Percentiles rank a stretch among this genome's conserved stretches.
phyloP scores from a whole-genome alignment of 305 asterid species.

The Solanum hybrid region DNA sequence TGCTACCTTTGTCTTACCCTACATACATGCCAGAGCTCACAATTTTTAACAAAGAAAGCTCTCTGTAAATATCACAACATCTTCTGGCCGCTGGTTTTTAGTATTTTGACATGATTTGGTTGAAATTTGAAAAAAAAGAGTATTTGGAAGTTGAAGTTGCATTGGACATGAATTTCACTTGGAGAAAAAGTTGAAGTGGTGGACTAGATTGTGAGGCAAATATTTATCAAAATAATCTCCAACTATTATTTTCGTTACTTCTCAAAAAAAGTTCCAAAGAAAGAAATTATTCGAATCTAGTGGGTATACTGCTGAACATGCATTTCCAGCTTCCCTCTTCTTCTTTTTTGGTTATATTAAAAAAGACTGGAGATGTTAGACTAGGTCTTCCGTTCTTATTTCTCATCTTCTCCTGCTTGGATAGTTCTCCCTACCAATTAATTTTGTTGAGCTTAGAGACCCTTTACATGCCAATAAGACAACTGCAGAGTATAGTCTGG shows the following conservation, averaged over 20 bases:
- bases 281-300: not conserved
- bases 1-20: not conserved
- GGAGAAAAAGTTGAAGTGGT: not conserved
- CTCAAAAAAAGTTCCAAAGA: not conserved
- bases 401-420: not conserved
- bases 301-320: not conserved
- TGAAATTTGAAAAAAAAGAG: not conserved
- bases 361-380: not conserved
- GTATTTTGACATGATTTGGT: not conserved
- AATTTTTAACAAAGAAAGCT: not conserved
- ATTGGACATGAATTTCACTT: not conserved
- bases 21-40: not conserved
- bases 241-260: not conserved
- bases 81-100: not conserved
- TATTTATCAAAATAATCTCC: not conserved
- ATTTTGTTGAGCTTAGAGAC: not conserved
- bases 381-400: not conserved
- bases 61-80: not conserved
- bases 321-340: not conserved
- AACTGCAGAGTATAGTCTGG: not conserved
- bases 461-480: not conserved
- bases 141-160: not conserved
- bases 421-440: not conserved
- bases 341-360: not conserved
- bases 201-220: not conserved